Evolutionary conservation across 2,329 filamentous ascomycete species (phyloP).

Genomic region (Aspergillus sp.): DNA sequence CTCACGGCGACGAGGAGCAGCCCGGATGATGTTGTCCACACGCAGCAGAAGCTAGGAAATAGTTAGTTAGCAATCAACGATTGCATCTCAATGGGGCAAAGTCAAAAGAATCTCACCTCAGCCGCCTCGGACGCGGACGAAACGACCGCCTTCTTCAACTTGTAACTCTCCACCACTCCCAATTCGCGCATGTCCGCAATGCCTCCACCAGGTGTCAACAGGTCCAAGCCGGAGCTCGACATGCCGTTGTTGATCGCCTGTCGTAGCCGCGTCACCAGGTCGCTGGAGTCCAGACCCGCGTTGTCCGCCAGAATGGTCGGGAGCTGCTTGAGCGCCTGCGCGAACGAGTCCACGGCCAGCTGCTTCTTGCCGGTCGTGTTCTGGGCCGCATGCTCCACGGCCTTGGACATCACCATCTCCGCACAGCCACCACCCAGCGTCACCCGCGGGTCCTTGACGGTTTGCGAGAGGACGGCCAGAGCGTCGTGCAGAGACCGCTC

Average conservation of each 20-base stretch:
- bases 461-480: constrained; percentile 91
- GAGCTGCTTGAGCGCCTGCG: constrained; percentile 79
- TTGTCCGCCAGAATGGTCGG: constrained; percentile 97
- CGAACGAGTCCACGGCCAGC: constrained; percentile 83
- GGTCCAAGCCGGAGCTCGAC: constrained; percentile 82
- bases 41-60: constrained; percentile 66
- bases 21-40: constrained; percentile 96
- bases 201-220: constrained; percentile 80
- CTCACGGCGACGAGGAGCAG: constrained; percentile 75
- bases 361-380: constrained; percentile 96
- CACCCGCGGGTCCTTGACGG: constrained; percentile 85
- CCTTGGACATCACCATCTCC: constrained; percentile 99
- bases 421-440: constrained; percentile 93
- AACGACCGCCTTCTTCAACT: constrained; percentile 96
- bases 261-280: constrained; percentile 81
- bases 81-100: neutral
- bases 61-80: constrained; percentile 9
- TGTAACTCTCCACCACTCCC: constrained; percentile 96
- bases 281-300: constrained; percentile 88
- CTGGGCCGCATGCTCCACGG: constrained; percentile 85
- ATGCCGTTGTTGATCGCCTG: constrained; percentile 93
- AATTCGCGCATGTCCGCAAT: constrained; percentile 93
- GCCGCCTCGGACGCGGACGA: constrained; percentile 93
- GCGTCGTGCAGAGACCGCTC: constrained; percentile 95
- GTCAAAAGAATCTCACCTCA: constrained; percentile 56